Percentiles rank a stretch among this genome's conserved stretches.
phyloP scores from a whole-genome alignment of 2,329 filamentous ascomycete genomes.

The Raffaelea arxii region DNA sequence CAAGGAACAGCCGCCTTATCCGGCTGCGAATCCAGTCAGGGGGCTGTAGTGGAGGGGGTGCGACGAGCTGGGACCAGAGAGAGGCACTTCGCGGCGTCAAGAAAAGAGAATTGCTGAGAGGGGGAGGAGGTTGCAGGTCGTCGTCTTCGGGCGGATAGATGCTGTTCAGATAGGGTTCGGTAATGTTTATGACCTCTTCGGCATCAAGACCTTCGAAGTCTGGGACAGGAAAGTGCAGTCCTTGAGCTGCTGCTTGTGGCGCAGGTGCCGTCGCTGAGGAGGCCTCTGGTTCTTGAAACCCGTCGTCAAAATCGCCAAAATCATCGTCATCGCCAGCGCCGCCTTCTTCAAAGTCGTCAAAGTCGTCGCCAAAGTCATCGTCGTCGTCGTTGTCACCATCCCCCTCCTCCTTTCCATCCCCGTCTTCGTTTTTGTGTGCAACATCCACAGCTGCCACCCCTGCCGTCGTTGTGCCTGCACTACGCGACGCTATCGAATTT shows the following conservation, averaged over 20 bases:
- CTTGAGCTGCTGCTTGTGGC: constrained; percentile 11
- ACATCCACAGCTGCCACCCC: too few relatives aligned
- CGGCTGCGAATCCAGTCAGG: constrained; percentile 97
- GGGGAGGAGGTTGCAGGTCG: constrained; percentile 38
- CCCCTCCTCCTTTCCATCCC: constrained; percentile 10
- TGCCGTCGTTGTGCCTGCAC: constrained; percentile 12
- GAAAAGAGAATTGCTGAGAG: constrained; percentile 57
- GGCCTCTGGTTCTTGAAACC: constrained; percentile 47
- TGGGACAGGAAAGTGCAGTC: constrained; percentile 40
- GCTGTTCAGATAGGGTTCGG: constrained; percentile 56
- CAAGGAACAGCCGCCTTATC: constrained; percentile 87
- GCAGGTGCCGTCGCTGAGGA: constrained; percentile 16
- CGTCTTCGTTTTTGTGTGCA: background rate
- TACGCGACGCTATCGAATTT: too few relatives aligned
- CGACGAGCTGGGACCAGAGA: constrained; percentile 92
- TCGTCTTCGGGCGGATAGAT: constrained; percentile 53
- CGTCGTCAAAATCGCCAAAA: constrained; percentile 65
- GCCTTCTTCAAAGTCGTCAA: constrained; percentile 54
- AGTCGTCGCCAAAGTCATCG: constrained; percentile 49
- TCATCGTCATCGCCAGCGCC: constrained; percentile 39
- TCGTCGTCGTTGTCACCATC: constrained; percentile 24
- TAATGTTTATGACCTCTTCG: constrained; percentile 50
- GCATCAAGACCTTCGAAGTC: constrained; percentile 54
- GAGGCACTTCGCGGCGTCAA: constrained; percentile 80
- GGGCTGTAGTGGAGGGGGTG: constrained; percentile 85